A percentile compares a stretch with the other conserved stretches of the same genome.
Conservation (phyloP, 2,329 filamentous ascomycete species). For the Trichophyton simii region DNA sequence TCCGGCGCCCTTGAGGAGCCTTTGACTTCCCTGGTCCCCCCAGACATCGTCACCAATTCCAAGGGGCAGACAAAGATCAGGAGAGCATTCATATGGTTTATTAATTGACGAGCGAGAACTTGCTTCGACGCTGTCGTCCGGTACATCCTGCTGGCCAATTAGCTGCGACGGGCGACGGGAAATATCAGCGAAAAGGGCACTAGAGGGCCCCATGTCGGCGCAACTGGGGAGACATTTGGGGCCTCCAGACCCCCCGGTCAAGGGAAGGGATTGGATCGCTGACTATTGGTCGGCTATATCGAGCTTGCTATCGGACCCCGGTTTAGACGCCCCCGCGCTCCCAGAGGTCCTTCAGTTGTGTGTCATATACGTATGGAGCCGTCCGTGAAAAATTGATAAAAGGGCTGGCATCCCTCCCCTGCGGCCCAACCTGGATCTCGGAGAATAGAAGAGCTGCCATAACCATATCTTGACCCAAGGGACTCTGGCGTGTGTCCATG, state of each 20-base stretch:
- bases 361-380: background rate
- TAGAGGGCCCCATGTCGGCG: no score
- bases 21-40: background rate
- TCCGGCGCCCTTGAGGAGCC: background rate
- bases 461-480: background rate
- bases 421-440: background rate
- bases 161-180: background rate
- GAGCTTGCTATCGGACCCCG: background rate
- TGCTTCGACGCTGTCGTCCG: no score
- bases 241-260: background rate
- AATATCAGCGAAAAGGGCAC: background rate
- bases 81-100: no score
- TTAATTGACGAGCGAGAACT: no score
- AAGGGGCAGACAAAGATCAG: no score
- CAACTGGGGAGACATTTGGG: background rate
- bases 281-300: background rate
- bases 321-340: background rate
- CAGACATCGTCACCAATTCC: background rate
- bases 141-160: no score
- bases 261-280: background rate
- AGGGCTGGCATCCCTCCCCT: background rate
- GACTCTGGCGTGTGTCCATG: background rate
- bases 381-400: background rate
- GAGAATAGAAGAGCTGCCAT: background rate
- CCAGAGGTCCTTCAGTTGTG: background rate